These are phyloP conservation scores for Nitzschia sp. DNA, from an alignment of 108 stramenopile species.

Conservation along the genomic window DNA sequence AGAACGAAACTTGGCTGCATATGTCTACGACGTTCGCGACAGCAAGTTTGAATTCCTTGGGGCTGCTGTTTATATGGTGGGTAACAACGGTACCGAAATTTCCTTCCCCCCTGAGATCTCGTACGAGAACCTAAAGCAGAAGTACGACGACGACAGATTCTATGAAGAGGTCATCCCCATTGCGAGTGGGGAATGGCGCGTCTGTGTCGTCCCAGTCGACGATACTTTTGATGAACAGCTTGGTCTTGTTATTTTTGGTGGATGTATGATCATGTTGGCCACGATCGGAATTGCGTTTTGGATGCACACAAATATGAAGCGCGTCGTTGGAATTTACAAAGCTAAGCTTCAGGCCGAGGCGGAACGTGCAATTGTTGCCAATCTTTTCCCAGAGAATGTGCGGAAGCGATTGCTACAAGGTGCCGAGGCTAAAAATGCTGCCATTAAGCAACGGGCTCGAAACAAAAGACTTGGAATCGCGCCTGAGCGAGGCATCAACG, in stretches of 20 bases:
- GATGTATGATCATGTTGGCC: conserved; percentile 6
- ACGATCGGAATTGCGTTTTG: conserved; percentile 11
- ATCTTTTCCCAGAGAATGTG: conserved; percentile 18
- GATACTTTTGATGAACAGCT: conserved; percentile 9
- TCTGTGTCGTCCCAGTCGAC: conserved; percentile 10
- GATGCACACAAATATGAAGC: conserved; percentile 15
- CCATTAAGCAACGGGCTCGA: background rate
- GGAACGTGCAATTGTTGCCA: background rate
- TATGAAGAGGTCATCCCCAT: conserved; percentile 11
- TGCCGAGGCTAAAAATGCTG: conserved; percentile 14
- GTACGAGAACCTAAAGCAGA: background rate
- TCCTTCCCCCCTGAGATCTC: background rate
- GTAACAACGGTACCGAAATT: background rate
- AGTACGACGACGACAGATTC: background rate
- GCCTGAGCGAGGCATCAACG: background rate
- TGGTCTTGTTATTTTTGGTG: conserved; percentile 15
- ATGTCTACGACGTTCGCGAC: conserved; percentile 3
- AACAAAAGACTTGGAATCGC: background rate
- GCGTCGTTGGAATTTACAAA: conserved; percentile 5
- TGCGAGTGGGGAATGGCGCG: conserved; percentile 7
- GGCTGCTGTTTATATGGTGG: background rate
- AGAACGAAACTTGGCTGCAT: background rate
- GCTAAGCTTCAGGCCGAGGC: conserved; percentile 19
- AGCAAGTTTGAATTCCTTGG: background rate
- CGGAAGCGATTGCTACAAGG: conserved; percentile 1